Base-by-base conservation (phyloP, 805 yeast genomes). In the Yarrowia sp. region DNA sequence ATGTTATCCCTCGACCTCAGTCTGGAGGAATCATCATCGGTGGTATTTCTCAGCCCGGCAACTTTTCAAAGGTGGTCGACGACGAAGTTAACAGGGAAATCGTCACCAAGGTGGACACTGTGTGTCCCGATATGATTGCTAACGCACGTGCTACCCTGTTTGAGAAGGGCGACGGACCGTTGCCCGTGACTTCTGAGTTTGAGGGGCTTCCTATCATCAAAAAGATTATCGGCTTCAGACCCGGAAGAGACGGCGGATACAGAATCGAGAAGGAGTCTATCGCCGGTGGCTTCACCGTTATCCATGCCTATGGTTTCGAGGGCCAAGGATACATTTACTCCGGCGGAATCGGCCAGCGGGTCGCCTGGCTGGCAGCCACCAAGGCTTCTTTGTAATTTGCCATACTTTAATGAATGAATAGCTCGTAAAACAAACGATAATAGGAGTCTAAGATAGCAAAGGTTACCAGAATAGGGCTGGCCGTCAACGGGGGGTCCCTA, bases 271-370 rank as follows among this genome's bases (percentile, higher is more conserved):
- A 75, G 44, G 79, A 76, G 29, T 70, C 70, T 51, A 21, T 47
- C 14, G 36, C 38, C 4, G 55, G 55, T 5, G 55, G 55, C 4
- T 47, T 31, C 21, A 61, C 67, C 12, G 71, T 85, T 21, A 78
- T 85, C 22, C 90, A 86, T 70, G 82, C 81, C 67, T 86, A 85
- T 70, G 90, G 90, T 1, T 81, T 84, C 42, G 86, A 81, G 16
- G 86, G 85, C 24, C 81, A 84, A 36, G 88, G 88, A 0, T 84
- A 81, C 69, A 88, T 84, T 70, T 79, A 84, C 4, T 80, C 85
- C 19, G 80, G 77, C 65, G 87, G 87, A 0, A 72, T 79, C 31
- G 81, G 84, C 31, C 66, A 68, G n/a, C 75, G 73, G 63, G 83
- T 81, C n/a, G 53, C 51, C 13, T 61, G 62, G 29, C 12, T 35